Percentiles rank a stretch among this genome's conserved stretches.
Conservation (phyloP, 495 filamentous ascomycete genomes). For the Hypoxylon fragiforme region DNA sequence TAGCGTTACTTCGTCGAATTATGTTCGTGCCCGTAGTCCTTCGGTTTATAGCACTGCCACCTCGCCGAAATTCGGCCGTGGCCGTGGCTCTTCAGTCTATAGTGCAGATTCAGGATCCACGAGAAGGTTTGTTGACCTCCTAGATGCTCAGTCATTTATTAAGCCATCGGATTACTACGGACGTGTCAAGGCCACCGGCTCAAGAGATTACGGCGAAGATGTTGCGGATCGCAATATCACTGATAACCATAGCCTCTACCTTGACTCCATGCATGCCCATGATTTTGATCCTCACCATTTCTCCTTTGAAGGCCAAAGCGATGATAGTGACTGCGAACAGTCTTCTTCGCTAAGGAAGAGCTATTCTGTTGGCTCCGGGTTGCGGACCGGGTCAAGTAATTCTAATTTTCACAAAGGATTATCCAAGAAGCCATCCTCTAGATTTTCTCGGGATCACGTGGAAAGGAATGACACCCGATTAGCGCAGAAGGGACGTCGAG, state of each 20-base stretch:
- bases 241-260: constrained; percentile 39
- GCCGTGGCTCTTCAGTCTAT: constrained; percentile 34
- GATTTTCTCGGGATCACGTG: constrained; percentile 12
- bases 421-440: constrained; percentile 21
- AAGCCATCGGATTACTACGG: constrained; percentile 47
- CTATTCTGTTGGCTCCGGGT: constrained; percentile 28
- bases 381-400: constrained; percentile 28
- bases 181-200: constrained; percentile 50
- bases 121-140: constrained; percentile 47
- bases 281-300: constrained; percentile 36
- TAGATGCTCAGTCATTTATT: constrained; percentile 56
- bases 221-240: constrained; percentile 58
- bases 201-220: constrained; percentile 57
- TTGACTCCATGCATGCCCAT: constrained; percentile 36
- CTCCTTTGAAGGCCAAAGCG: not conserved
- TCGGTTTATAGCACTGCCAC: constrained; percentile 31
- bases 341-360: constrained; percentile 19
- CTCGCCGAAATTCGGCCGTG: constrained; percentile 7
- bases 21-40: constrained; percentile 14
- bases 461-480: not conserved
- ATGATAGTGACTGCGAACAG: constrained; percentile 10
- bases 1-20: constrained; percentile 6
- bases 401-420: constrained; percentile 20
- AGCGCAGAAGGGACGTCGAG: constrained; percentile 25
- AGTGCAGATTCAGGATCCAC: constrained; percentile 26